Conservation (phyloP, 345 rosid genomes). For the Noccaea bulbosa region DNA sequence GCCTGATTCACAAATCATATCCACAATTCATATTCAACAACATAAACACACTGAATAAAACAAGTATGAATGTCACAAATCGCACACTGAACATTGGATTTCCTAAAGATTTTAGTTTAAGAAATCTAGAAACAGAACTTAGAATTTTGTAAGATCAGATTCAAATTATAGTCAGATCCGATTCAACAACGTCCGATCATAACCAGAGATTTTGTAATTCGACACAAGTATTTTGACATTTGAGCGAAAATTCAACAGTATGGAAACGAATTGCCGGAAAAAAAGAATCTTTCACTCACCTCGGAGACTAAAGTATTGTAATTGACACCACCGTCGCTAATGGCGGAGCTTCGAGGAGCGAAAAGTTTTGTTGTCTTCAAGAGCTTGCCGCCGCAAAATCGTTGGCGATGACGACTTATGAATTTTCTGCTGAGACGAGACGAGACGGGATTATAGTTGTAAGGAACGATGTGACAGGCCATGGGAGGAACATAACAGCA, state of each 20-base stretch:
- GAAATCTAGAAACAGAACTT: too few relatives aligned
- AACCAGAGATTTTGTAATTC: background rate
- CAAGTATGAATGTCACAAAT: background rate
- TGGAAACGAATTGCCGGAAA: background rate
- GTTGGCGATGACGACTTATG: constrained; percentile 20
- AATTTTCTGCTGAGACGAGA: constrained; percentile 43
- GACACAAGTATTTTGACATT: background rate
- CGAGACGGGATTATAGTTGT: constrained; percentile 40
- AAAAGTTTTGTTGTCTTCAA: constrained; percentile 40
- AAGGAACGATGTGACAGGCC: constrained; percentile 67
- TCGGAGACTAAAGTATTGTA: constrained; percentile 67
- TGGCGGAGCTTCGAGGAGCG: constrained; percentile 44
- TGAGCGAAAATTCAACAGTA: background rate
- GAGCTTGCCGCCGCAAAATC: constrained; percentile 24
- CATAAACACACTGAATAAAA: background rate
- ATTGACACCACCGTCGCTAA: constrained; percentile 42
- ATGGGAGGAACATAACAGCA: constrained; percentile 64
- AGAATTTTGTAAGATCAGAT: background rate
- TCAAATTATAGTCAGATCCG: background rate
- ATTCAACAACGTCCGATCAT: background rate
- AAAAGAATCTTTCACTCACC: constrained; percentile 45
- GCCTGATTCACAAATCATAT: constrained; percentile 52
- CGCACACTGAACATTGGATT: too few relatives aligned
- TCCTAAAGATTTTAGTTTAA: too few relatives aligned
- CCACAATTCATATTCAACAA: constrained; percentile 22